Base-by-base conservation (phyloP, 1,284 basidiomycete species). In the Boletus calvinii region DNA sequence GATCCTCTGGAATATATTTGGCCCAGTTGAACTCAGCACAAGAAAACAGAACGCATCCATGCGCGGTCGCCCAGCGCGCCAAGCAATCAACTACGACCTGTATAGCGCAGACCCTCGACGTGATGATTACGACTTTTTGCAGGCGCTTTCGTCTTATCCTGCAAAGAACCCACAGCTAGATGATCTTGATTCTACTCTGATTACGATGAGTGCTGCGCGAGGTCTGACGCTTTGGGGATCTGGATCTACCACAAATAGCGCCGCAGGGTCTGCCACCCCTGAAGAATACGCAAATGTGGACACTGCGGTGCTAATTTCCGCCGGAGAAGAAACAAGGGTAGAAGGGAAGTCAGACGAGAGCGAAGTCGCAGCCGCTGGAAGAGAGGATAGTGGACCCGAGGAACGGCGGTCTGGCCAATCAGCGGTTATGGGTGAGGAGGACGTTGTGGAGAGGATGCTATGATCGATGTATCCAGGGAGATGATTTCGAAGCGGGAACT, bases 91-190 rank as follows among this genome's bases (percentile, higher is more conserved):
- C 45, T 54, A 57, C 46, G 60, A 59, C 26, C 29, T 35, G 3
- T 42, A 56, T 10, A 36, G n/a, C 29, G 13, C 37, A 13, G 54
- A 66, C 29, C 32, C 47, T 24, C 64, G 60, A 46, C 65, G 46
- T 4, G 70, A 72, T 35, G 67, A 74, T 51, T 81, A 79, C 50
- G 79, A 78, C 53, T 80, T 78, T 59, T 58, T 82, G 46, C 58
- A 61, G 34, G 65, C 66, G 22, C 66, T 72, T 54, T 71, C 72
- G 26, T 75, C 77, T 1, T 53, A 67, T 46, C 68, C 74, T 5
- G 69, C 70, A 15, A 62, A 58, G 53, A 58, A 71, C 18, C 59
- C 68, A 30, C 63, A 58, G 15, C 50, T 77, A 42, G 69, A 69
- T 17, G 69, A 79, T 59, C 65, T 81, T 11, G 64, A 72, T 55